A percentile compares a stretch with the other conserved stretches of the same genome.
Conservation (phyloP, 202 grass and related monocot species). For the Panicum hallii region DNA sequence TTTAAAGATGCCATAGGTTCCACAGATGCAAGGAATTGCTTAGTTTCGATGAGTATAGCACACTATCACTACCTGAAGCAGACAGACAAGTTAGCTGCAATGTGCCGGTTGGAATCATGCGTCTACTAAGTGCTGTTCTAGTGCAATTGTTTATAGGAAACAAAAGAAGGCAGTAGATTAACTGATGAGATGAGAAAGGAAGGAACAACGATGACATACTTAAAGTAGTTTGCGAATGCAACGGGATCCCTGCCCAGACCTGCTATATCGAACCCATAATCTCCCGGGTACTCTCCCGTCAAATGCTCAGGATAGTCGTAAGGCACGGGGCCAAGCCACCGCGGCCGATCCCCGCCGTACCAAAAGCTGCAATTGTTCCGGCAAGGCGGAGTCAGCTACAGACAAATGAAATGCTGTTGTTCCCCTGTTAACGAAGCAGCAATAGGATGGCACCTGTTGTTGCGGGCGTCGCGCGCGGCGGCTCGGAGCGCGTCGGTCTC, state of each 20-base stretch:
- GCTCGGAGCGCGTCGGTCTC: constrained; percentile 57
- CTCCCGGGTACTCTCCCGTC: constrained; percentile 75
- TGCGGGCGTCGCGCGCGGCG: constrained; percentile 58
- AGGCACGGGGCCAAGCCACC: constrained; percentile 81
- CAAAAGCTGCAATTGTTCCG: constrained; percentile 52
- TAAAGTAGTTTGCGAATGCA: constrained; percentile 90
- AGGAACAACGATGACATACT: constrained; percentile 60
- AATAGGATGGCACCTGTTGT: constrained; percentile 46
- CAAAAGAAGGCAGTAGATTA: neutral
- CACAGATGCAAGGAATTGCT: neutral
- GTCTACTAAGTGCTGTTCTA: neutral
- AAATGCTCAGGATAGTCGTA: constrained; percentile 83
- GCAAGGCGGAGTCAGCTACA: neutral
- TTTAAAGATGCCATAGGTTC: neutral
- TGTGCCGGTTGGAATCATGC: neutral
- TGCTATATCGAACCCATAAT: constrained; percentile 93
- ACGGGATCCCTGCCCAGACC: constrained; percentile 84
- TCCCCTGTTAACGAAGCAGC: neutral
- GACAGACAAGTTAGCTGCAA: neutral
- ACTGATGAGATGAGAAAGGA: neutral
- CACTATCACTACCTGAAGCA: neutral
- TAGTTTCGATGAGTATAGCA: neutral
- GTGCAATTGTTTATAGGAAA: neutral
- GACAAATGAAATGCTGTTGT: neutral
- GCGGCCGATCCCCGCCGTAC: constrained; percentile 84